A percentile compares a stretch with the other conserved stretches of the same genome.
Evolutionary conservation across 129 eudicot species (phyloP).

Genomic region (Mikania micrantha): DNA sequence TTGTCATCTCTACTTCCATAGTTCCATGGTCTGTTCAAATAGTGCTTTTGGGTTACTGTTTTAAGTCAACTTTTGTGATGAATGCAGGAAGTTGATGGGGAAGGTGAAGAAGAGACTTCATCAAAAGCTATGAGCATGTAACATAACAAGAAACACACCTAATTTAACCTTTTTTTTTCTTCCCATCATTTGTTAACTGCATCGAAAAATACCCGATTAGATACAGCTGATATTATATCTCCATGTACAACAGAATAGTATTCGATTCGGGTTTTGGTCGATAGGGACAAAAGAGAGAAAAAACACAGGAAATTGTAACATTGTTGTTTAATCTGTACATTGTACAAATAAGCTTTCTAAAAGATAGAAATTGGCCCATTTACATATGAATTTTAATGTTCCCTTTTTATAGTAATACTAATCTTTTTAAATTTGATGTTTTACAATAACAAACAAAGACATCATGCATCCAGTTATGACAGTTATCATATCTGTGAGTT

Average conservation of each 20-base stretch:
- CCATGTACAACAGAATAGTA: conserved; percentile 32
- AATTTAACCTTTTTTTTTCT: conserved; percentile 9
- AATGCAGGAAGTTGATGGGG: conserved; percentile 51
- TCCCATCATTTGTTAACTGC: conserved; percentile 14
- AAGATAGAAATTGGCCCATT: conserved; percentile 20
- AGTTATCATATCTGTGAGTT: neutral
- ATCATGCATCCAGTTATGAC: too few species aligned
- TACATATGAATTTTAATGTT: neutral
- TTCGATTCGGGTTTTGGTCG: conserved; percentile 20
- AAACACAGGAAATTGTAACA: conserved; percentile 23
- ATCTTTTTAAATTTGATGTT: neutral
- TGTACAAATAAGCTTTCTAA: conserved; percentile 31
- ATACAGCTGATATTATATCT: conserved; percentile 28
- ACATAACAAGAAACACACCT: conserved; percentile 17
- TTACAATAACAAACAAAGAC: neutral
- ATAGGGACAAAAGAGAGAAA: conserved; percentile 18
- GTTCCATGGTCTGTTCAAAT: too few species aligned
- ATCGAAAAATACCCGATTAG: conserved; percentile 12
- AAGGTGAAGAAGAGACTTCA: conserved; percentile 54
- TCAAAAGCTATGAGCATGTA: conserved; percentile 89
- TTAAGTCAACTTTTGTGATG: neutral
- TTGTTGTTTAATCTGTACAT: conserved; percentile 31
- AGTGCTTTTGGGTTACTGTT: neutral
- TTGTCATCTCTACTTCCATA: neutral
- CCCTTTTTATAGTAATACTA: neutral